These are phyloP conservation scores for Artemisia tridentata DNA, from an alignment of 129 eudicot species.

Conservation along the genomic window DNA sequence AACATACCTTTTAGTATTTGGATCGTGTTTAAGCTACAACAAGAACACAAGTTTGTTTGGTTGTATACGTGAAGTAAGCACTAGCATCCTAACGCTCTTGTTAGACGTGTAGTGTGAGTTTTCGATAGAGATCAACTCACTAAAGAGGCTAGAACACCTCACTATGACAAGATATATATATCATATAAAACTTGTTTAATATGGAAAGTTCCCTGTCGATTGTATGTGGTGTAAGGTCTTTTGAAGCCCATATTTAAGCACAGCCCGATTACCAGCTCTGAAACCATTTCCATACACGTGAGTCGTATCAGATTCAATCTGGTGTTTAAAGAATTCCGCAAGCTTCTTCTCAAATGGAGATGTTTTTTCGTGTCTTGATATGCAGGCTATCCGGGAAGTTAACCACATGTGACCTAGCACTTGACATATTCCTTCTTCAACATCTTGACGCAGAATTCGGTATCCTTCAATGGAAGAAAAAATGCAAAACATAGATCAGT, in stretches of 20 bases:
- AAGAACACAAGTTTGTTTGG: too few relatives aligned
- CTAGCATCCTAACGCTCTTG: too few relatives aligned
- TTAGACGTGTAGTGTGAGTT: too few relatives aligned
- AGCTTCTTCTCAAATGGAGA: slow-evolving; percentile 75
- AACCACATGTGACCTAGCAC: slow-evolving; percentile 90
- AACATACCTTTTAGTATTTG: too few relatives aligned
- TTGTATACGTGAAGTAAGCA: too few relatives aligned
- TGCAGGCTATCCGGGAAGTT: slow-evolving; percentile 48
- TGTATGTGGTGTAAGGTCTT: slow-evolving; percentile 70
- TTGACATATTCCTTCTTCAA: slow-evolving; percentile 92
- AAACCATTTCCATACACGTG: slow-evolving; percentile 81
- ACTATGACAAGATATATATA: not conserved
- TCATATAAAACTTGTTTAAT: slow-evolving; percentile 20
- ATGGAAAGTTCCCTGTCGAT: slow-evolving; percentile 70
- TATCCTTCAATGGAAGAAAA: slow-evolving; percentile 41
- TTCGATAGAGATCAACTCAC: too few relatives aligned
- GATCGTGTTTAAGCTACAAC: too few relatives aligned
- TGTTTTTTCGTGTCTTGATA: slow-evolving; percentile 34
- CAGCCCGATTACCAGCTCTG: slow-evolving; percentile 73
- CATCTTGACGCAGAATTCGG: slow-evolving; percentile 58
- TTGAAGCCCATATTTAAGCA: slow-evolving; percentile 64
- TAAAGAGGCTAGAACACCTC: not conserved
- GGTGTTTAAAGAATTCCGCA: slow-evolving; percentile 68
- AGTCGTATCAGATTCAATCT: slow-evolving; percentile 73
- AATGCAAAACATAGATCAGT: slow-evolving; percentile 3